Percentiles rank a stretch among this genome's conserved stretches.
Conservation (phyloP, 2,329 filamentous ascomycete species). For the Botrytis elliptica region DNA sequence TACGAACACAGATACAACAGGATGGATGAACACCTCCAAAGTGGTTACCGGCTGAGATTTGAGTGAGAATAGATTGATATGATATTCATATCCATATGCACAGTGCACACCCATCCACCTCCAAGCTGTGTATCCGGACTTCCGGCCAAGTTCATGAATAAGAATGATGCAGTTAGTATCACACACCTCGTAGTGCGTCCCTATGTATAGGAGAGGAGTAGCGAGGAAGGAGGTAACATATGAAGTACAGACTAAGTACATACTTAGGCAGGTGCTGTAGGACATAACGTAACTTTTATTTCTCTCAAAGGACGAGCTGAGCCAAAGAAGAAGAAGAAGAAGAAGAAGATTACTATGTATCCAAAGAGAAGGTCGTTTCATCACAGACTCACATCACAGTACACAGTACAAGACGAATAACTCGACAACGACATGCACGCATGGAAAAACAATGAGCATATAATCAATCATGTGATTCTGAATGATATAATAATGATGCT, state of each 20-base stretch:
- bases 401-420: background rate
- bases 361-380: background rate
- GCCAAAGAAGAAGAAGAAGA: background rate
- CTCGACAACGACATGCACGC: background rate
- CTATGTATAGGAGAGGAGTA: background rate
- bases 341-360: background rate
- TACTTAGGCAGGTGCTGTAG: background rate
- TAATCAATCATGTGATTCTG: background rate
- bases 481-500: background rate
- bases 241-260: background rate
- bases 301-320: background rate
- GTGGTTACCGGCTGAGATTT: constrained; percentile 1
- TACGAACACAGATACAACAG: constrained; percentile 1
- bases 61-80: background rate
- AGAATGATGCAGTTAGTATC: background rate
- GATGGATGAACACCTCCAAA: background rate
- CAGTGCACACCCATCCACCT: background rate
- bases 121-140: background rate
- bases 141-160: background rate
- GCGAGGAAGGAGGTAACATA: background rate
- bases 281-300: background rate
- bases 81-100: background rate
- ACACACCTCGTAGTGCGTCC: background rate
- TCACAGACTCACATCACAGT: background rate
- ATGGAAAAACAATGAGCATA: background rate